phyloP scores from a whole-genome alignment of 164 flowering plant genomes.

The Euptelea pleiosperma region DNA sequence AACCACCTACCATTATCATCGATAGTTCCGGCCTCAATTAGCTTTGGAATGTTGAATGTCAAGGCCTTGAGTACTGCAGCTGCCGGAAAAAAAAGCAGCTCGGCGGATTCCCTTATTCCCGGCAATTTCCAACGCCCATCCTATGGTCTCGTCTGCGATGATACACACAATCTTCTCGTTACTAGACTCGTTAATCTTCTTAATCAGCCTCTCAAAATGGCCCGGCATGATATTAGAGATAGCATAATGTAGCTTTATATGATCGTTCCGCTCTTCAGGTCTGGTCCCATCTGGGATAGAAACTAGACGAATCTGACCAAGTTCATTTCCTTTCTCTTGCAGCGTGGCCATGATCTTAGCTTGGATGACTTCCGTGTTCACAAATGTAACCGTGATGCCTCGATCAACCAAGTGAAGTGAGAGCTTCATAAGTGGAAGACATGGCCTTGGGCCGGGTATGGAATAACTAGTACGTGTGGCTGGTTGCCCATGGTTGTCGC shows the following conservation, averaged over 20 bases:
- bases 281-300: conserved; percentile 39
- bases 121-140: conserved; percentile 11
- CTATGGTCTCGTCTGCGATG: background rate
- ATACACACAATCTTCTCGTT: conserved; percentile 20
- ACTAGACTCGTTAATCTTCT: conserved; percentile 10
- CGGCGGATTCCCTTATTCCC: conserved; percentile 5
- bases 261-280: conserved; percentile 20
- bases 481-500: conserved; percentile 10
- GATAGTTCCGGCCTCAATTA: conserved; percentile 13
- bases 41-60: background rate
- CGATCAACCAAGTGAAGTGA: conserved; percentile 13
- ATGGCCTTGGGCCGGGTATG: conserved; percentile 32
- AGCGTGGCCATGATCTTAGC: conserved; percentile 5
- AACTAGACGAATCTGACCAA: conserved; percentile 14
- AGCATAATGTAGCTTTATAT: conserved; percentile 9
- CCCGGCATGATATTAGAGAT: conserved; percentile 15
- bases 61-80: background rate
- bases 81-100: conserved; percentile 1
- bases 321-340: background rate
- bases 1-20: conserved; percentile 7
- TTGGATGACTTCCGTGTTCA: conserved; percentile 20
- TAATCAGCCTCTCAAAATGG: conserved; percentile 28
- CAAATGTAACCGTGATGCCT: conserved; percentile 23
- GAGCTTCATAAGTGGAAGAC: conserved; percentile 26
- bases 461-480: conserved; percentile 24